Percentiles rank a stretch among this genome's conserved stretches.
phyloP scores from a whole-genome alignment of 306 rosid species.

The Vigna radiata region DNA sequence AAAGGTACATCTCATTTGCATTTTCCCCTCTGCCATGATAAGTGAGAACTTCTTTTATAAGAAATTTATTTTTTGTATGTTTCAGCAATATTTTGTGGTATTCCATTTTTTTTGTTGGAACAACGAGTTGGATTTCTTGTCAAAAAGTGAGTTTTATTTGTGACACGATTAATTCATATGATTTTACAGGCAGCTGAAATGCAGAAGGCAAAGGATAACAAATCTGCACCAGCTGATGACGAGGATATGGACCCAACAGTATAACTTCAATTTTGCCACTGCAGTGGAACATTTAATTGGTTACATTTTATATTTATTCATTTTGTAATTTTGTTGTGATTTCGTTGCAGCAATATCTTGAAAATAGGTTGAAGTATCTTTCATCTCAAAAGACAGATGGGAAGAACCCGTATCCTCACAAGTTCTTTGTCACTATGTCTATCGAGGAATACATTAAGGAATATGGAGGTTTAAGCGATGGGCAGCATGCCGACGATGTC shows the following conservation, averaged over 20 bases:
- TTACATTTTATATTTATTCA: background rate
- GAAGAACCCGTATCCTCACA: conserved; percentile 83
- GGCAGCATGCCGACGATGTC: conserved; percentile 81
- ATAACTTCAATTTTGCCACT: background rate
- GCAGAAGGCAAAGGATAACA: conserved; percentile 58
- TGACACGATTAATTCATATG: background rate
- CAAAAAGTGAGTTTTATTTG: background rate
- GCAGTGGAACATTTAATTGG: background rate
- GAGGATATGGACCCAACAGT: conserved; percentile 63
- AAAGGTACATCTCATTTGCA: conserved; percentile 2
- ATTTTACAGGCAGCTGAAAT: conserved; percentile 65
- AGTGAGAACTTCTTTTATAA: background rate
- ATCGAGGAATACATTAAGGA: conserved; percentile 49
- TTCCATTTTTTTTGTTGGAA: conserved; percentile 2
- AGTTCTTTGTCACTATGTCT: conserved; percentile 69
- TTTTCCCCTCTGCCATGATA: background rate
- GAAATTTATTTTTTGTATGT: background rate
- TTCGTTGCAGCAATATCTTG: conserved; percentile 77
- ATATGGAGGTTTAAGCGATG: conserved; percentile 49
- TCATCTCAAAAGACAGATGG: conserved; percentile 61
- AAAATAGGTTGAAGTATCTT: conserved; percentile 80
- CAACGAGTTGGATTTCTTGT: conserved; percentile 6
- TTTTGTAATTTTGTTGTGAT: background rate
- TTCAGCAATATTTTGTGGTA: background rate
- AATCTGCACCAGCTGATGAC: conserved; percentile 62